phyloP scores from a whole-genome alignment of 2,329 filamentous ascomycete genomes.

The Ilyonectria destructans region DNA sequence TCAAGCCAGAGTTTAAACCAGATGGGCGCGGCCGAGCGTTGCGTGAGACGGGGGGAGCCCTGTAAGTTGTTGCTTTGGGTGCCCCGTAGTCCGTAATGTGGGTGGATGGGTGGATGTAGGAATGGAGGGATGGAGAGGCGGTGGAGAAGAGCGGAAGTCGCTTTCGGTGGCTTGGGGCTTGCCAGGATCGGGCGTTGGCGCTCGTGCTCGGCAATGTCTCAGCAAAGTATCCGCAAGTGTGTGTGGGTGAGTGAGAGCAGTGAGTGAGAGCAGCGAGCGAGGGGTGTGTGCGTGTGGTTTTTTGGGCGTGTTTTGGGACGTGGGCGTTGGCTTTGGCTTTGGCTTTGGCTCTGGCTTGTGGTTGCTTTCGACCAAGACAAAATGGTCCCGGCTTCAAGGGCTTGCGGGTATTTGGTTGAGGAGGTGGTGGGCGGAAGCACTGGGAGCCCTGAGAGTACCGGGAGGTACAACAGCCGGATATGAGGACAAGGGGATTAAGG shows the following conservation, averaged over 20 bases:
- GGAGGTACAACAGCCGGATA: too few species aligned
- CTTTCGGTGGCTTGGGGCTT: slow-evolving; percentile 24
- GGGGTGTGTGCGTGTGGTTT: not conserved
- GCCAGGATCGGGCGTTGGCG: slow-evolving; percentile 18
- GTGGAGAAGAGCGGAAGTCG: slow-evolving; percentile 31
- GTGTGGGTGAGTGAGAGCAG: not conserved
- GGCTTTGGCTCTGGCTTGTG: not conserved
- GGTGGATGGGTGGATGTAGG: slow-evolving; percentile 6
- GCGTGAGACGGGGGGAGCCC: slow-evolving; percentile 29
- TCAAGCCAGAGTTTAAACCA: slow-evolving; percentile 48
- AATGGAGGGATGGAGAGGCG: slow-evolving; percentile 26
- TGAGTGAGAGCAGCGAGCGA: not conserved
- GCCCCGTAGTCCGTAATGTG: slow-evolving; percentile 3
- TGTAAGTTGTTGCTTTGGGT: slow-evolving; percentile 12
- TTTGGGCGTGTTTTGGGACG: not conserved
- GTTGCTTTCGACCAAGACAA: not conserved
- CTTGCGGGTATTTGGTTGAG: not conserved
- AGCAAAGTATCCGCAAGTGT: slow-evolving; percentile 3
- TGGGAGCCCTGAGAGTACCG: not conserved
- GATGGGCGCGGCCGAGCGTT: slow-evolving; percentile 31
- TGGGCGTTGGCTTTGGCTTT: not conserved
- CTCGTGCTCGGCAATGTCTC: slow-evolving; percentile 20
- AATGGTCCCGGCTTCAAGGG: not conserved
- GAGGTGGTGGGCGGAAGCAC: not conserved
- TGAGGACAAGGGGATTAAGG: too few species aligned